Conservation (phyloP, 306 rosid genomes). For the Acacia acuminata region DNA sequence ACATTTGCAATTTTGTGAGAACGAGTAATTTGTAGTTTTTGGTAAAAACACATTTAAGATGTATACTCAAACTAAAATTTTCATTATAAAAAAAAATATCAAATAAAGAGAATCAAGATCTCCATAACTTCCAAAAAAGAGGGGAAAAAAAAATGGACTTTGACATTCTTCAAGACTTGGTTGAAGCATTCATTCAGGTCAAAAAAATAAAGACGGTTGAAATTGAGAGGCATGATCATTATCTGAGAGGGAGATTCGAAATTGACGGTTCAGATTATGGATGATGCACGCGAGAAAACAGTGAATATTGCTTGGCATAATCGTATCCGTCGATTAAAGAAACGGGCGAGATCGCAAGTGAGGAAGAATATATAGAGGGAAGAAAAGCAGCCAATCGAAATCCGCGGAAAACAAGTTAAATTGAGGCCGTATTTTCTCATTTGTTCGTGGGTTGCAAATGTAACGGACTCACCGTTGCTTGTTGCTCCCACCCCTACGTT, state of each 20-base stretch:
- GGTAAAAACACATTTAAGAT: no score
- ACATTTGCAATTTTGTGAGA: no score
- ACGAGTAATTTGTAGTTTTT: no score
- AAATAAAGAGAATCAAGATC: no score
- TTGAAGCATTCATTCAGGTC: no score
- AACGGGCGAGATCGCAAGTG: background rate
- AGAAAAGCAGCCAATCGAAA: conserved; percentile 11
- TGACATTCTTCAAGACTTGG: no score
- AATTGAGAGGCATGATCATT: background rate
- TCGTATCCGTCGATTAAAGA: background rate
- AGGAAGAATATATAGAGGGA: background rate
- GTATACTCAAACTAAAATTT: no score
- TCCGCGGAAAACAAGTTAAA: conserved; percentile 28
- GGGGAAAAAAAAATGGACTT: no score
- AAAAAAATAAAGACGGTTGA: no score
- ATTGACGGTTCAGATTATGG: background rate
- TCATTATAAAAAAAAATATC: no score
- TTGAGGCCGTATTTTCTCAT: conserved; percentile 18
- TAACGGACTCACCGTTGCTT: conserved; percentile 50
- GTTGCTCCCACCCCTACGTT: conserved; percentile 28
- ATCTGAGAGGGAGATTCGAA: background rate
- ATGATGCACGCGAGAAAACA: background rate
- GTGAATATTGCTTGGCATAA: background rate
- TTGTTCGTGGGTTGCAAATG: conserved; percentile 27
- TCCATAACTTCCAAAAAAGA: no score